phyloP scores from a whole-genome alignment of 768 basidiomycete species.

The Amanita brunnescens region DNA sequence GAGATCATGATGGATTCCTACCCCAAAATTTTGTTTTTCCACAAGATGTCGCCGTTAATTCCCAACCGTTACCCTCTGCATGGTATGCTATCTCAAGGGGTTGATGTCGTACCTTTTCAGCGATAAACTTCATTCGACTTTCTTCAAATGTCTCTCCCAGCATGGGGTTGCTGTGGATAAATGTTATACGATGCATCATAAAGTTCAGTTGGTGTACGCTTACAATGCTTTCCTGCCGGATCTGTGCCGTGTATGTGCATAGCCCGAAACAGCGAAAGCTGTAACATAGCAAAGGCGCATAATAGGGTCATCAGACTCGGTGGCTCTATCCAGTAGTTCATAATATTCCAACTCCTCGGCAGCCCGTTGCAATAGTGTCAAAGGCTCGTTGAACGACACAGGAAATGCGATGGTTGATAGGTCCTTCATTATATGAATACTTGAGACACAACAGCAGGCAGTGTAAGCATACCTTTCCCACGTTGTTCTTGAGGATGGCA shows the following conservation, averaged over 20 bases:
- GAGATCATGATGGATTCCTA: slow-evolving; percentile 23
- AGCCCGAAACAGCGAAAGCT: slow-evolving; percentile 79
- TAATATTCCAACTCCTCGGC: slow-evolving; percentile 84
- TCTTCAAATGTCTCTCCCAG: slow-evolving; percentile 87
- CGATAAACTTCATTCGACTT: slow-evolving; percentile 68
- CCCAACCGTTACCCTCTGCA: slow-evolving; percentile 74
- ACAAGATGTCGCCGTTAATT: slow-evolving; percentile 63
- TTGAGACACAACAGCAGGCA: neutral
- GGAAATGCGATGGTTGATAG: slow-evolving; percentile 76
- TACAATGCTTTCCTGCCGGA: slow-evolving; percentile 85
- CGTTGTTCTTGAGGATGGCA: slow-evolving; percentile 77
- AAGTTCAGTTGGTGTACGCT: slow-evolving; percentile 21
- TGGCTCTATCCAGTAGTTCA: slow-evolving; percentile 59
- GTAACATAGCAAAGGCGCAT: slow-evolving; percentile 70
- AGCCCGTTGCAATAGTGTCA: slow-evolving; percentile 71
- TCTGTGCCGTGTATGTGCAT: slow-evolving; percentile 72
- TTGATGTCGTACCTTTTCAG: slow-evolving; percentile 83
- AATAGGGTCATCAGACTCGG: slow-evolving; percentile 43
- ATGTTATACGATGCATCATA: slow-evolving; percentile 6
- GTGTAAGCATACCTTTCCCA: slow-evolving; percentile 57
- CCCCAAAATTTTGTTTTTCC: slow-evolving; percentile 91
- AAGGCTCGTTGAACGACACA: slow-evolving; percentile 86
- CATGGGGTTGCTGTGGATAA: slow-evolving; percentile 66
- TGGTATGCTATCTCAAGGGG: slow-evolving; percentile 82
- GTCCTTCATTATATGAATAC: slow-evolving; percentile 39